Percentiles rank a stretch among this genome's conserved stretches.
Evolutionary conservation across 345 rosid genomes (phyloP).

Genomic region (Salix dunnii): DNA sequence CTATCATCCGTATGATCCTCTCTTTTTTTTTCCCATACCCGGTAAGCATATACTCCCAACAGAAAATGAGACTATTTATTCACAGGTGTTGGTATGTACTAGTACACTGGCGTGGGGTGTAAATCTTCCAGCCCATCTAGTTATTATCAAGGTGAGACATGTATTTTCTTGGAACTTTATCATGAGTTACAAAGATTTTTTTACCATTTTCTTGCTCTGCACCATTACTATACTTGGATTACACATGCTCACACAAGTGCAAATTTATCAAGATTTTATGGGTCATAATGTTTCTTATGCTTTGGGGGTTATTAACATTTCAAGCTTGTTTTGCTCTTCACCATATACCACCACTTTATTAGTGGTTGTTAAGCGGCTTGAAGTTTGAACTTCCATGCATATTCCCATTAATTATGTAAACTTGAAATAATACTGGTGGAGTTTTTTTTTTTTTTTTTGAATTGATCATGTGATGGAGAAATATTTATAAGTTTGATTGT

Average conservation of each 20-base stretch:
- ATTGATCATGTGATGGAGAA: neutral
- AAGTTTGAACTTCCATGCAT: too few relatives aligned
- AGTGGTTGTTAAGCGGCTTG: too few relatives aligned
- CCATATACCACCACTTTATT: neutral
- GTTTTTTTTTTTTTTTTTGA: neutral
- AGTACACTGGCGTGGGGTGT: constrained; percentile 99
- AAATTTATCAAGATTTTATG: too few relatives aligned
- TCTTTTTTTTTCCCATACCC: constrained; percentile 2
- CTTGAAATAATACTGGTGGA: neutral
- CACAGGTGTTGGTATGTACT: constrained; percentile 87
- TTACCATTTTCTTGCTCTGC: too few relatives aligned
- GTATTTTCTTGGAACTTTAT: neutral
- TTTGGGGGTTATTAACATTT: too few relatives aligned
- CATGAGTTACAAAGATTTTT: too few relatives aligned
- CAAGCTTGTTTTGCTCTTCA: neutral
- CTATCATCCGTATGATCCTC: constrained; percentile 14
- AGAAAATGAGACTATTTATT: neutral
- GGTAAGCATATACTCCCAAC: neutral
- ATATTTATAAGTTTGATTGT: neutral
- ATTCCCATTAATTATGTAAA: neutral
- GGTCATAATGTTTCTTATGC: too few relatives aligned
- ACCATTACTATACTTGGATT: too few relatives aligned
- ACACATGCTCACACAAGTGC: too few relatives aligned
- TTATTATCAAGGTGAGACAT: constrained; percentile 77
- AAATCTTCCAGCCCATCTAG: constrained; percentile 95